phyloP scores from a whole-genome alignment of 2,329 filamentous ascomycete genomes.

The Blastomyces parvus region DNA sequence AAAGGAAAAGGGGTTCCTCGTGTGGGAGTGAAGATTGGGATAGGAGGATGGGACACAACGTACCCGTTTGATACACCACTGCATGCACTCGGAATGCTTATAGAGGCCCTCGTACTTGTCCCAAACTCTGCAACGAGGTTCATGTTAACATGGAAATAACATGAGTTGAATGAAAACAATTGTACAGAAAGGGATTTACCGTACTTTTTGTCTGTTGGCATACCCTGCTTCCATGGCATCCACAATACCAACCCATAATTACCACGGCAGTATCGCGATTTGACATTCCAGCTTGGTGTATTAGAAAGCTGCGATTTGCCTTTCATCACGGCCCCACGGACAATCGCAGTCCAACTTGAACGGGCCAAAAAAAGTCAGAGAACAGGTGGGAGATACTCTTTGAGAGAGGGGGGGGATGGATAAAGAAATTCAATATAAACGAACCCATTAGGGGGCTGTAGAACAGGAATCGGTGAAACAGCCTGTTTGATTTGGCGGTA shows the following conservation, averaged over 20 bases:
- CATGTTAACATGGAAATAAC: background rate
- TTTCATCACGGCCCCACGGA: conserved; percentile 5
- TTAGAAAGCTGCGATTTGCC: conserved; percentile 5
- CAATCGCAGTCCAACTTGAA: conserved; percentile 4
- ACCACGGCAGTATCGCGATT: conserved; percentile 5
- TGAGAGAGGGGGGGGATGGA: background rate
- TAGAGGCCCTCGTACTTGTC: conserved; percentile 7
- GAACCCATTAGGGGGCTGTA: conserved; percentile 4
- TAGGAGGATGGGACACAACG: background rate
- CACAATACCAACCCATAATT: conserved; percentile 6
- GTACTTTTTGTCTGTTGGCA: conserved; percentile 7
- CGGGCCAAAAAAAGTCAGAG: background rate
- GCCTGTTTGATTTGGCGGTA: conserved; percentile 5
- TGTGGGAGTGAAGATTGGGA: background rate
- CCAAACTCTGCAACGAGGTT: background rate
- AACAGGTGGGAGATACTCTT: background rate
- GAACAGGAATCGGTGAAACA: conserved; percentile 1
- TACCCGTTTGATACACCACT: conserved; percentile 5
- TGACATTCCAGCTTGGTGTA: conserved; percentile 2
- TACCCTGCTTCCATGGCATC: conserved; percentile 6
- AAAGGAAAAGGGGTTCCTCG: background rate
- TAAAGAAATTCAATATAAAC: background rate
- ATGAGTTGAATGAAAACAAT: background rate
- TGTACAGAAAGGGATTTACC: background rate
- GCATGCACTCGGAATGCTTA: conserved; percentile 8